Evolutionary conservation across 2,329 filamentous ascomycete species (phyloP).

Genomic region (Fusarium newnesense): DNA sequence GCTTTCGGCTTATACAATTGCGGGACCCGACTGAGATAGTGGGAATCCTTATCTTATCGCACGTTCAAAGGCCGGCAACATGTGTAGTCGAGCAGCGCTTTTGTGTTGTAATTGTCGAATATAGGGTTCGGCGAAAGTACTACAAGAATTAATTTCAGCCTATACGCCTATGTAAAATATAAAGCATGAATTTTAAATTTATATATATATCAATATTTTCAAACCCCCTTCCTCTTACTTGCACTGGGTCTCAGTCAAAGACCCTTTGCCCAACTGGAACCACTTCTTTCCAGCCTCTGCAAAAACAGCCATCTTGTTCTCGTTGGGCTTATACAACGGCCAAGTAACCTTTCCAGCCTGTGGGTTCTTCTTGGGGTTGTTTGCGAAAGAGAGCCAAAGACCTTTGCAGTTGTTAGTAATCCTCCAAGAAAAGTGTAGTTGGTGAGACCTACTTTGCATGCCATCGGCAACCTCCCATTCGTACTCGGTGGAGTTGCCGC

Average conservation of each 20-base stretch:
- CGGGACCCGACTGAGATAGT: no score
- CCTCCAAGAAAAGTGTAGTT: accelerated
- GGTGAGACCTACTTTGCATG: not conserved
- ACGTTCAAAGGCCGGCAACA: no score
- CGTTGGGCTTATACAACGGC: not conserved
- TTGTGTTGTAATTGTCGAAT: no score
- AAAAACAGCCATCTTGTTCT: not conserved
- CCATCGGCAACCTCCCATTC: slow-evolving; percentile 12
- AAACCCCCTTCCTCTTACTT: not conserved
- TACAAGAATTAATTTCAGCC: no score
- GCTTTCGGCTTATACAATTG: no score
- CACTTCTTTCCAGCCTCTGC: slow-evolving; percentile 4
- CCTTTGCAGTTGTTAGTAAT: accelerated
- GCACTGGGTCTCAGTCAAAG: not conserved
- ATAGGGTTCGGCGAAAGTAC: no score
- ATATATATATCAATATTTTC: no score
- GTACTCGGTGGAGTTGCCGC: slow-evolving; percentile 8
- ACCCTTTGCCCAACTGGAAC: not conserved
- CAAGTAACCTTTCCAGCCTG: not conserved
- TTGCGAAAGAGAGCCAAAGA: slow-evolving; percentile 10
- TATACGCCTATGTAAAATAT: no score
- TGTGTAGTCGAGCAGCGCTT: no score
- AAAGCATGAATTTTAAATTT: no score
- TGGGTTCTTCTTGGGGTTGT: not conserved
- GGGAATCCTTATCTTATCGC: no score